Percentiles rank a stretch among this genome's conserved stretches.
Evolutionary conservation across 306 rosid genomes (phyloP).

Genomic region (Castanopsis chinensis): DNA sequence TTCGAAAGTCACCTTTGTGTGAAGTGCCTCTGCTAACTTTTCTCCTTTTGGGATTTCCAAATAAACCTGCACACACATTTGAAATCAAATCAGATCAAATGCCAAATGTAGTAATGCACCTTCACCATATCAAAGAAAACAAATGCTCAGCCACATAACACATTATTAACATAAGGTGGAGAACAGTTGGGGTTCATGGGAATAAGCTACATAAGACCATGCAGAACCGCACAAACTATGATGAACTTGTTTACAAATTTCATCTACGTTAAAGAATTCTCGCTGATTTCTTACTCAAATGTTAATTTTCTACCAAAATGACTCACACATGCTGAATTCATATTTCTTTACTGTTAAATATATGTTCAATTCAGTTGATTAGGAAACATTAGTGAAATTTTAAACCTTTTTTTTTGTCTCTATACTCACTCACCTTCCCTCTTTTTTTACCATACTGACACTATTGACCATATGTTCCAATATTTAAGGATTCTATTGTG

Average conservation of each 20-base stretch:
- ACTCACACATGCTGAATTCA: neutral
- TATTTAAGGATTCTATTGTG: neutral
- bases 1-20: constrained; percentile 60
- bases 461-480: neutral
- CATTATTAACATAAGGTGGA: neutral
- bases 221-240: neutral
- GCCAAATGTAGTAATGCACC: neutral
- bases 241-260: neutral
- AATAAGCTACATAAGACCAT: neutral
- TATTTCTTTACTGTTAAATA: neutral
- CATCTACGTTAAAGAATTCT: constrained; percentile 9
- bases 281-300: neutral
- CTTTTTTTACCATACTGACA: neutral
- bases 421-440: neutral
- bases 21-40: constrained; percentile 66
- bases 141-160: neutral
- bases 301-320: constrained; percentile 2
- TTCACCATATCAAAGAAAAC: neutral
- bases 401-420: neutral
- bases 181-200: neutral
- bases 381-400: neutral
- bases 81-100: constrained; percentile 24
- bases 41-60: constrained; percentile 86
- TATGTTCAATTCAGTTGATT: neutral
- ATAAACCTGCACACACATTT: constrained; percentile 60